These are phyloP conservation scores for Xylaria castorea DNA, from an alignment of 495 filamentous ascomycete genomes.

Conservation along the genomic window DNA sequence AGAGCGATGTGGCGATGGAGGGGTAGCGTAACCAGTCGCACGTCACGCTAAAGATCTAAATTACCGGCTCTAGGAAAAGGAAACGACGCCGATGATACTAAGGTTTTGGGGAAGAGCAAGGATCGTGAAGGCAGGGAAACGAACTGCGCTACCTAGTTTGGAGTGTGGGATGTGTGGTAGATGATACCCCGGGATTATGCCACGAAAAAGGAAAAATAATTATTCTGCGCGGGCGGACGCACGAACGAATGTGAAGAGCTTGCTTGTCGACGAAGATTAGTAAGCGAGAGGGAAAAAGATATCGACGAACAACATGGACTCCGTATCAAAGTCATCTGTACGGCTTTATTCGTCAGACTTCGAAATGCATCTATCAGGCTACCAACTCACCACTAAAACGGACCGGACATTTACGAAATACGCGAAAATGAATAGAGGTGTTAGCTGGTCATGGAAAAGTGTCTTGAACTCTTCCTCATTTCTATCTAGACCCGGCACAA, in stretches of 20 bases:
- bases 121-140: not conserved
- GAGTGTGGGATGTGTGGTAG: not conserved
- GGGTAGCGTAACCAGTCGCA: no score
- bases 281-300: not conserved
- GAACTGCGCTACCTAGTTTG: not conserved
- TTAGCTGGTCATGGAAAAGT: constrained; percentile 1
- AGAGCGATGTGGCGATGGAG: constrained; percentile 69
- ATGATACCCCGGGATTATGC: constrained; percentile 15
- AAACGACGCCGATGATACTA: no score
- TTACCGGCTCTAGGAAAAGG: no score
- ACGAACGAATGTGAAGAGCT: not conserved
- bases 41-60: no score
- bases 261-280: not conserved
- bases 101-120: not conserved
- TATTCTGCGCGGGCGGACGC: not conserved
- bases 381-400: not conserved
- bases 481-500: not conserved
- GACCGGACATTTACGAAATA: not conserved
- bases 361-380: not conserved
- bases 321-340: not conserved
- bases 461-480: not conserved
- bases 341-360: not conserved
- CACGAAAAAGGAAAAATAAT: not conserved
- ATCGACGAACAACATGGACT: not conserved
- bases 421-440: not conserved